Percentiles rank a stretch among this genome's conserved stretches.
These are phyloP conservation scores for Chlorella sorokiniana DNA, from an alignment of 139 green algal species.

Conservation along the genomic window DNA sequence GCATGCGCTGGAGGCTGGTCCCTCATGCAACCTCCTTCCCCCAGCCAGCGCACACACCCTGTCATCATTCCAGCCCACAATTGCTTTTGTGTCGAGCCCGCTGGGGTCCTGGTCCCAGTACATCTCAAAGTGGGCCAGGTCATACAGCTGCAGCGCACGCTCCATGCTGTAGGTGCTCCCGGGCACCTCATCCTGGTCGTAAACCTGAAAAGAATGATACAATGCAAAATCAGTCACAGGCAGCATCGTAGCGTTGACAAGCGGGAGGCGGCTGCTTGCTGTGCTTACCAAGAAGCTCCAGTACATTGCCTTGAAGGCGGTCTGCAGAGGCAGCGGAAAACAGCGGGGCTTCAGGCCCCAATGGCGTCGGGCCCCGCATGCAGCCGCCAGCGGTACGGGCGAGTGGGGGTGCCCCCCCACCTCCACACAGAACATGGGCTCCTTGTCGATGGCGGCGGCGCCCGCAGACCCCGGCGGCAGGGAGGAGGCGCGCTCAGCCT, in stretches of 20 bases:
- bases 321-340: neutral
- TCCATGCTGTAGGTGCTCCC: neutral
- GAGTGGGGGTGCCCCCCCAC: too few relatives aligned
- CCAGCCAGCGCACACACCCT: neutral
- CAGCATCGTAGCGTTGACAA: neutral
- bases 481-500: slow-evolving; percentile 25
- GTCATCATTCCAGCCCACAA: slow-evolving; percentile 33
- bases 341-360: neutral
- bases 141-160: slow-evolving; percentile 23
- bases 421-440: slow-evolving; percentile 44
- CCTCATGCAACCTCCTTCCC: neutral
- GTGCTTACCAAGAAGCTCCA: slow-evolving; percentile 35
- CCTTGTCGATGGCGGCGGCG: neutral
- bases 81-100: slow-evolving; percentile 10
- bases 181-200: slow-evolving; percentile 23
- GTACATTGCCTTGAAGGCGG: slow-evolving; percentile 45
- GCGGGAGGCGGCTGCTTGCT: too few relatives aligned
- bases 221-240: neutral
- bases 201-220: neutral
- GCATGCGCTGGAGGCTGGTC: neutral
- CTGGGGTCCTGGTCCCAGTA: slow-evolving; percentile 47
- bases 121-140: slow-evolving; percentile 33
- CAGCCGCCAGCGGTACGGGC: neutral
- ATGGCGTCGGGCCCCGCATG: neutral
- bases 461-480: slow-evolving; percentile 14